Base-by-base conservation (phyloP, 805 yeast species). In the Candida manassasensis region DNA sequence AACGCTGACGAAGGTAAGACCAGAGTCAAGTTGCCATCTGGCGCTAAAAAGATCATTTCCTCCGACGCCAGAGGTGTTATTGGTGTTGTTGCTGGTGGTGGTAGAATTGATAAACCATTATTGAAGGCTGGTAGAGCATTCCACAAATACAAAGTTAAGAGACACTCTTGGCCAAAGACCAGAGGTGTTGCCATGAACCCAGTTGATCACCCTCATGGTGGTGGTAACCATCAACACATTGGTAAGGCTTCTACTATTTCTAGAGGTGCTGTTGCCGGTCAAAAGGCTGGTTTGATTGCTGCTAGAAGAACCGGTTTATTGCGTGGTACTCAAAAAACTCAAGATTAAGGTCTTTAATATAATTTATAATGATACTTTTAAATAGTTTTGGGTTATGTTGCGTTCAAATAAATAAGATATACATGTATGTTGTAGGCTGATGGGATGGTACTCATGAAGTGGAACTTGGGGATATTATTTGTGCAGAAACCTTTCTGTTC, bases 181-280 rank as follows among this genome's bases (percentile, higher is more conserved):
- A 88, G 97, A 81, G 98, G 97, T 90, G 97, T 90, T 70, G 98
- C 98, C 71, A 90, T 93, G 98, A 90, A 90, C 80, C 97, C 97
- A 73, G 98, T 90, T 72, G 98, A 90, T 73, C 98, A 90, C 81
- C 98, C 98, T 72, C 98, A 90, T 75, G 98, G 98, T 86, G 97
- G 98, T 90, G 98, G 98, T 90, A 59, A 59, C 63, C 64, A 59
- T 55, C 59, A 54, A 47, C 59, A 54, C 39, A 54, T 54, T 51
- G 59, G 45, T 42, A 59, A 59, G 52, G 64, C 64, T 49, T 59
- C 64, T 43, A 59, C 64, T 49, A 59, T 59, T 45, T 58, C 61
- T 37, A 56, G 63, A 56, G 63, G 63, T 50, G 63, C 63, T 40
- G 63, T 58, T 43, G 51, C 63, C 37, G 63, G 63, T 57, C 63